These are phyloP conservation scores for Theileria parva DNA, from an alignment of 169 alveolate species.

Conservation along the genomic window DNA sequence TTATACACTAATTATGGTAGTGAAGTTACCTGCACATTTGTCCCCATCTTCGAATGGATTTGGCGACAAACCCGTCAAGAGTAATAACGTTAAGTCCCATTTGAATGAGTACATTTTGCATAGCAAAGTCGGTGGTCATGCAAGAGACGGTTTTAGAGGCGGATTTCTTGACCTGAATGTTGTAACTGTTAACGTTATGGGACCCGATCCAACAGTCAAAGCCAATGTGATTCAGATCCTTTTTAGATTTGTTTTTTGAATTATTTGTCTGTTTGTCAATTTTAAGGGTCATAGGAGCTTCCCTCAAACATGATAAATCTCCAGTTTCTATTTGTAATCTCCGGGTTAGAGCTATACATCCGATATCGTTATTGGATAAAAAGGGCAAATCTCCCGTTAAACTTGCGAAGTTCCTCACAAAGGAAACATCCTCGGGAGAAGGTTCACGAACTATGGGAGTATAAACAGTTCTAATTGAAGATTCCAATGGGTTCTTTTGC, in stretches of 20 bases:
- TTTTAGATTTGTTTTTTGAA: conserved; percentile 28
- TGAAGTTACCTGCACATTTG: conserved; percentile 69
- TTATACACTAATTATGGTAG: neutral
- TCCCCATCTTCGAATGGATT: conserved; percentile 86
- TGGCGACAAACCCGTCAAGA: conserved; percentile 83
- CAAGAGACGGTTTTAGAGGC: conserved; percentile 71
- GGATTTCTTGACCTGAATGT: conserved; percentile 36
- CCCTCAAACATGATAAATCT: conserved; percentile 70
- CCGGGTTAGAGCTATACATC: conserved; percentile 83
- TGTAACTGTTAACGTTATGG: conserved; percentile 68
- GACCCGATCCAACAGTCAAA: conserved; percentile 77
- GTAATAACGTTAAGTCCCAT: conserved; percentile 86
- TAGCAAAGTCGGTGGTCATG: conserved; percentile 88
- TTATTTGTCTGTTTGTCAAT: conserved; percentile 30
- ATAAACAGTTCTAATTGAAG: conserved; percentile 41
- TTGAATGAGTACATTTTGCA: conserved; percentile 87
- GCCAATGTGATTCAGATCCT: conserved; percentile 43
- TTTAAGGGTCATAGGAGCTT: conserved; percentile 60
- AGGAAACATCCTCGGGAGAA: conserved; percentile 71
- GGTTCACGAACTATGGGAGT: conserved; percentile 70
- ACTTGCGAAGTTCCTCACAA: conserved; percentile 80
- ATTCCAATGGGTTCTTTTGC: conserved; percentile 49
- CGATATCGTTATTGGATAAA: conserved; percentile 82
- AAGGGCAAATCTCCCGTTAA: conserved; percentile 86
- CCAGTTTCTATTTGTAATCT: conserved; percentile 76